Evolutionary conservation across 2,329 filamentous ascomycete species (phyloP).

Genomic region (Ascochyta clinopodiicola): DNA sequence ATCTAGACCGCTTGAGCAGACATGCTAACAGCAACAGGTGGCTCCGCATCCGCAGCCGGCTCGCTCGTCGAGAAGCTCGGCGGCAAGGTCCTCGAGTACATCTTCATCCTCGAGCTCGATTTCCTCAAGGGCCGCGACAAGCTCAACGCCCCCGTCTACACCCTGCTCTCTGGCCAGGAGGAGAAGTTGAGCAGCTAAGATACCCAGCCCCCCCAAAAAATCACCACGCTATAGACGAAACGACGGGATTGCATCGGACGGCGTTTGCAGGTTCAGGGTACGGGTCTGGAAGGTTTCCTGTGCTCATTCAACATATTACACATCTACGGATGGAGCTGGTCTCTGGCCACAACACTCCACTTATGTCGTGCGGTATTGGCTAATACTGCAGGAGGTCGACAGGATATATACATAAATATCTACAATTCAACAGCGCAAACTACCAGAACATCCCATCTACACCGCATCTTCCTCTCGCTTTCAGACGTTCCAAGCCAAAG

Average conservation of each 20-base stretch:
- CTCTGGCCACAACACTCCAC: neutral
- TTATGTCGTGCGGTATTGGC: neutral
- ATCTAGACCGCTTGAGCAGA: neutral
- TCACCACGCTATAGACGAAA: conserved; percentile 18
- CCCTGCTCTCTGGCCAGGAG: conserved; percentile 74
- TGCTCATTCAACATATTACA: conserved; percentile 15
- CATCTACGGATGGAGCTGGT: neutral
- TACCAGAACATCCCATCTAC: neutral
- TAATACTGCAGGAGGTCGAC: neutral
- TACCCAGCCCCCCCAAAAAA: neutral
- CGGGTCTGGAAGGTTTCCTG: neutral
- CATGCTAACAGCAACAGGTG: conserved; percentile 64
- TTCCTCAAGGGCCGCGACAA: conserved; percentile 92
- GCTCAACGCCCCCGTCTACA: conserved; percentile 82
- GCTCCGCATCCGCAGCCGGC: conserved; percentile 86
- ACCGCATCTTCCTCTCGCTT: neutral
- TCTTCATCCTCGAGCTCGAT: conserved; percentile 95
- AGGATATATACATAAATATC: neutral
- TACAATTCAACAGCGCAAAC: neutral
- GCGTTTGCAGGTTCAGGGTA: conserved; percentile 25
- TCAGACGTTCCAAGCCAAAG: neutral
- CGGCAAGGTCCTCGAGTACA: conserved; percentile 83
- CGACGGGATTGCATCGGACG: conserved; percentile 27
- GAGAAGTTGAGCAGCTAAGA: conserved; percentile 32
- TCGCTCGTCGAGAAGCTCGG: conserved; percentile 85